Evolutionary conservation across 805 yeast species (phyloP), one percentile per base, ranked within the genome.

Genomic region (Wickerhamomyces silvicola): DNA sequence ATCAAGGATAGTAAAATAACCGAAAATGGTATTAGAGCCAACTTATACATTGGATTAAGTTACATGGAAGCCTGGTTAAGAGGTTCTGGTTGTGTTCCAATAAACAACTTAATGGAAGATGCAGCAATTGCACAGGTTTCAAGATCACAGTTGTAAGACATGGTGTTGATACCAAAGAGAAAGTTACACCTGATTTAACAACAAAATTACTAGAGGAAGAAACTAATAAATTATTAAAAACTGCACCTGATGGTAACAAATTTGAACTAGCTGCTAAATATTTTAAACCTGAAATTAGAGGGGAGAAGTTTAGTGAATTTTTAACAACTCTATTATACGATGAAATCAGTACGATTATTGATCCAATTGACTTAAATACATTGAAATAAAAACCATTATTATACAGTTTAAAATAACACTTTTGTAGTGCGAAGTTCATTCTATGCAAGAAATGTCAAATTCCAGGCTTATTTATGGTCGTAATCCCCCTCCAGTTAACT

Each of bases 111-210:
- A 59, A 82, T 82, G 94, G 94, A 82, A 60, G 94, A 82, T 59
- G 94, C 94, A 12, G 92, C 92, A 21, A 82, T 92, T 30, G 92
- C 92, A 17, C 92, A 82, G 60, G 94, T 82, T 19, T 78, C 88
- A 19, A 73, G 92, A 64, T 71, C 85, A 36, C 90, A 81, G 59
- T 64, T 82, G 45, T 78, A 32, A 79, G 77, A 38, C 87, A 82
- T 54, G 72, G 71, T 21, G 79, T 76, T 31, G 86, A 81, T 50
- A 64, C 75, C 10, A 78, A 79, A 28, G 68, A 64, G 33, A 61
- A 54, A 28, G 68, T 81, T 22, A 77, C 83, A 33, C 71, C 81
- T 33, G 78, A 72, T 18, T 65, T 73, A 39, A 75, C 81, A 28
- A 53, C 65, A 29, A 59, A 60, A 41, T 62, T 80, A 42, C 67